These are phyloP conservation scores for Hypoxylon rickii DNA, from an alignment of 495 filamentous ascomycete species.

Conservation along the genomic window DNA sequence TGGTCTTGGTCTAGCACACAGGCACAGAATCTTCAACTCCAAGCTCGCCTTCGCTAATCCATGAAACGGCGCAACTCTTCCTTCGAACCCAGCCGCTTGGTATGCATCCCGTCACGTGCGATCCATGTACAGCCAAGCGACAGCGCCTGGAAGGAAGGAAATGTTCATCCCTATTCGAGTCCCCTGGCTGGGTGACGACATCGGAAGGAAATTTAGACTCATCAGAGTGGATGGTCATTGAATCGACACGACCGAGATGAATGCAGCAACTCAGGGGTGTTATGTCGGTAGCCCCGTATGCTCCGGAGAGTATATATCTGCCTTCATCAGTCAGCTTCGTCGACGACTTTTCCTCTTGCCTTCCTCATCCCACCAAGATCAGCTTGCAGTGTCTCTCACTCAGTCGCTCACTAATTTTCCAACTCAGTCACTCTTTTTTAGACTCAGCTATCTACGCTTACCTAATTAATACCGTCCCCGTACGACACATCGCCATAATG, in stretches of 20 bases:
- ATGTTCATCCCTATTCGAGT: constrained; percentile 29
- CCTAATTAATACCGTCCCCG: constrained; percentile 9
- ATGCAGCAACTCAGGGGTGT: constrained; percentile 16
- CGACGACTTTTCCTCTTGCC: not conserved
- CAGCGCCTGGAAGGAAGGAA: constrained; percentile 7
- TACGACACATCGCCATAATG: constrained; percentile 29
- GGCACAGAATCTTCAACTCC: constrained; percentile 6
- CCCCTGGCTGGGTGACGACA: constrained; percentile 32
- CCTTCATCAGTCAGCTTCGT: constrained; percentile 10
- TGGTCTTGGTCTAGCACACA: not conserved
- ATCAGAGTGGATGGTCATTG: constrained; percentile 16
- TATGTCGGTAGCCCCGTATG: not conserved
- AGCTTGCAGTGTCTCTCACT: constrained; percentile 34
- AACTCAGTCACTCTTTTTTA: constrained; percentile 37
- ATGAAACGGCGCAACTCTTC: constrained; percentile 16
- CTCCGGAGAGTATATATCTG: constrained; percentile 28
- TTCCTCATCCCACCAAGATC: constrained; percentile 29
- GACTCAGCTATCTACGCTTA: constrained; percentile 11
- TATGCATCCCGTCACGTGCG: constrained; percentile 15
- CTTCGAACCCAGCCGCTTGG: constrained; percentile 16
- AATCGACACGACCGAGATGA: constrained; percentile 19
- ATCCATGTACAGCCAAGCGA: constrained; percentile 25
- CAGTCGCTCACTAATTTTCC: constrained; percentile 32
- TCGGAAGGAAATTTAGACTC: constrained; percentile 20
- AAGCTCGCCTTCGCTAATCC: constrained; percentile 7